These are phyloP conservation scores for Tephrocybe sp. DNA, from an alignment of 768 basidiomycete species.

Conservation along the genomic window DNA sequence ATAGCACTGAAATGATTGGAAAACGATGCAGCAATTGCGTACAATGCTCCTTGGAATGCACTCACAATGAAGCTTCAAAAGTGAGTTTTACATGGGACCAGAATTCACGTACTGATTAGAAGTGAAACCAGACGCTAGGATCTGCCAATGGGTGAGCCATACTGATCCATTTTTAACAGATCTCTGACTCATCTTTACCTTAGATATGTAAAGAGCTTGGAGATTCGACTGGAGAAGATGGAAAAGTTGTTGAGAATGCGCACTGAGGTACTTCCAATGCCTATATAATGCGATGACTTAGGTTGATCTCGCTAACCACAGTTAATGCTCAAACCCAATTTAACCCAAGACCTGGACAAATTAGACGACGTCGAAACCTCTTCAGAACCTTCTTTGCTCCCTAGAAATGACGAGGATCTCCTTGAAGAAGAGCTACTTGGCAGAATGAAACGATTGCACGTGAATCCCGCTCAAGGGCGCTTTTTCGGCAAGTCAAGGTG, in stretches of 20 bases:
- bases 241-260: slow-evolving; percentile 57
- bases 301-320: slow-evolving; percentile 28
- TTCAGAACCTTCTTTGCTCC: slow-evolving; percentile 31
- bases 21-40: slow-evolving; percentile 67
- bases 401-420: slow-evolving; percentile 35
- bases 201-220: slow-evolving; percentile 64
- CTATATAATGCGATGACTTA: neutral
- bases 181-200: neutral
- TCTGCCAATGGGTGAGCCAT: slow-evolving; percentile 68
- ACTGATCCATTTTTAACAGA: too few relatives aligned
- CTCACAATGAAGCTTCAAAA: slow-evolving; percentile 69
- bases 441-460: slow-evolving; percentile 34
- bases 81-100: slow-evolving; percentile 28
- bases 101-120: neutral
- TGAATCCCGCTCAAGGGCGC: slow-evolving; percentile 37
- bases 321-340: slow-evolving; percentile 60
- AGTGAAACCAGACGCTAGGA: slow-evolving; percentile 45
- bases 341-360: slow-evolving; percentile 57
- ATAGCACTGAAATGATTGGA: slow-evolving; percentile 66
- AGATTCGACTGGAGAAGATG: slow-evolving; percentile 63
- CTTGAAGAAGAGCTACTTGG: slow-evolving; percentile 26
- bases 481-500: slow-evolving; percentile 56
- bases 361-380: slow-evolving; percentile 34
- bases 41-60: slow-evolving; percentile 59
- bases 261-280: slow-evolving; percentile 47